Conservation (phyloP, 495 filamentous ascomycete genomes). For the Hyaloscypha hepaticicola region DNA sequence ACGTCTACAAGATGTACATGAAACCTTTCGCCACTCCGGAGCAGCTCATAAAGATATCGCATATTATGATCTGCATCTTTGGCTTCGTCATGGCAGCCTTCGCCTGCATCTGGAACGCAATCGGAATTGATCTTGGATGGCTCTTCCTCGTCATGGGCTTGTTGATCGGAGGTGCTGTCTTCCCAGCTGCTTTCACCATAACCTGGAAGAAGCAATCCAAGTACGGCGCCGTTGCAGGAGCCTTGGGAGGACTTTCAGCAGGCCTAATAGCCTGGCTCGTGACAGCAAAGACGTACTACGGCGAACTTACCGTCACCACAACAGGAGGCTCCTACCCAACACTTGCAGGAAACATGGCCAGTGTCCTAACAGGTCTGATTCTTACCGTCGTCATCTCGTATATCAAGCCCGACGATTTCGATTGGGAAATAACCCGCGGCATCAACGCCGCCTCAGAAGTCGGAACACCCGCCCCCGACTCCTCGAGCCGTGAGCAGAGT, state of each 20-base stretch:
- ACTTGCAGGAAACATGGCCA: conserved; percentile 41
- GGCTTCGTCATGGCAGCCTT: conserved; percentile 44
- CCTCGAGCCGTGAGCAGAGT: neutral
- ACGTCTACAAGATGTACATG: conserved; percentile 55
- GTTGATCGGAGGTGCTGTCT: conserved; percentile 44
- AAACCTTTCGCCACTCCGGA: conserved; percentile 43
- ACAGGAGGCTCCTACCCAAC: conserved; percentile 41
- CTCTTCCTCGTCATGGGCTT: conserved; percentile 46
- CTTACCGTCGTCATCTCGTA: conserved; percentile 37
- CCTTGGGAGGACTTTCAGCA: conserved; percentile 35
- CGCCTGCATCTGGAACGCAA: conserved; percentile 38
- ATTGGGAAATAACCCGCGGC: conserved; percentile 28
- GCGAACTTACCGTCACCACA: conserved; percentile 35
- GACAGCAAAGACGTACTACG: conserved; percentile 35
- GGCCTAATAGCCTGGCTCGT: conserved; percentile 37
- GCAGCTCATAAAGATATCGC: conserved; percentile 47
- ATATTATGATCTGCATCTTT: conserved; percentile 47
- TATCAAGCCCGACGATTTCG: conserved; percentile 37
- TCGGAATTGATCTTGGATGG: conserved; percentile 47
- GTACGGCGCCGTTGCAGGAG: conserved; percentile 34
- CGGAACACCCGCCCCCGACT: neutral
- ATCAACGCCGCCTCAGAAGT: conserved; percentile 24
- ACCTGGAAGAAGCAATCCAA: conserved; percentile 42
- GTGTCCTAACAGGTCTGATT: conserved; percentile 37
- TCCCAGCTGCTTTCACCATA: conserved; percentile 41